Base-by-base conservation (phyloP, 78 protist genomes). In the Dictyostelium intermedium region DNA sequence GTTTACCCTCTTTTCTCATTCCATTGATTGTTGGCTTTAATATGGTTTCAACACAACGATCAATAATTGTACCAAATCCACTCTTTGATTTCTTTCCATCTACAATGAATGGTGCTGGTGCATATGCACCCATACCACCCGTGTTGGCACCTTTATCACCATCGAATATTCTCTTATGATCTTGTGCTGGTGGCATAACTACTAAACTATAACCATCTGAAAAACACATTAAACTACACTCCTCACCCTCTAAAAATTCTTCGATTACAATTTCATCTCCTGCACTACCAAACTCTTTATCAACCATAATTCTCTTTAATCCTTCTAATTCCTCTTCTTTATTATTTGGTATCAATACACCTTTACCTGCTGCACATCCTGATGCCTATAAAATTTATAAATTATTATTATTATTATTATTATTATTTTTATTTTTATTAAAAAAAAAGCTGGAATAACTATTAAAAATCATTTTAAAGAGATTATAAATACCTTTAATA, bases 101-200 rank as follows among this genome's bases (percentile, higher is more conserved):
- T 27, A 91, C 76, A 7, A 77, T 87, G 18, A 97, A 84, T 6
- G 99, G 99, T 3, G 97, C 91, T 16, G 99, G 99, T 32, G 97
- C 92, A 70, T 93, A 97, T 0, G 99, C 99, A 81, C 99, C 99
- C 99, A 98, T 98, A 53, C 99, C 99, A n/a, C 95, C 97, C 8
- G 97, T 95, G 39, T 78, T 84, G 45, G 82, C 84, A 27, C 97
- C 98, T 47, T 60, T 30, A 61, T 98, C 99, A 34, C 87, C 91
- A 47, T 98, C 99, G 41, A 63, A 45, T 2, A 87, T 78, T 45
- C 98, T 91, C 89, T 98, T 98, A 82, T 97, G 98, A 87, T 98
- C 99, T 86, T 97, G 98, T 20, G 96, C 91, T 14, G 98, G 92
- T 45, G 96, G 96, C 89, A 78, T 70, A 1, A 82, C 72, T 25